These are phyloP conservation scores for Takakia lepidozioides DNA, from an alignment of 225 moss, liverwort and hornwort genomes.

Conservation along the genomic window DNA sequence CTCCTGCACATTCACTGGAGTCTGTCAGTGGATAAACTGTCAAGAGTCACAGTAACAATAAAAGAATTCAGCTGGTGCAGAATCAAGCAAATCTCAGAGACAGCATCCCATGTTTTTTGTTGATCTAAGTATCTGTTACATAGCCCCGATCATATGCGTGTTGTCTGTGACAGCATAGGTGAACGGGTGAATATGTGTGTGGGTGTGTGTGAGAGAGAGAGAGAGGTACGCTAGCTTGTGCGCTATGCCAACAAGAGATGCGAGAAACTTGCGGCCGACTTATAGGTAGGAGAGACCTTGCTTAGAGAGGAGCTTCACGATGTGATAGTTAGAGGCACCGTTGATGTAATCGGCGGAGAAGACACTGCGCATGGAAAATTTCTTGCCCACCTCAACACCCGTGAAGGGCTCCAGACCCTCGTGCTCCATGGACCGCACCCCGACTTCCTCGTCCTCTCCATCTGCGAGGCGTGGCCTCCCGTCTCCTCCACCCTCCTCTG, in stretches of 20 bases:
- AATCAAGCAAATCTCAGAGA: no score
- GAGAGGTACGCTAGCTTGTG: background rate
- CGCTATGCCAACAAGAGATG: background rate
- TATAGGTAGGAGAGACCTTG: slow-evolving; percentile 35
- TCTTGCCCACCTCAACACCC: no score
- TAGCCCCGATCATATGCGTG: background rate
- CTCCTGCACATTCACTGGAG: slow-evolving; percentile 39
- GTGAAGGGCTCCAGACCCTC: no score
- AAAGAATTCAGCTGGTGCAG: background rate
- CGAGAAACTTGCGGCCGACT: background rate
- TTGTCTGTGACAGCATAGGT: background rate
- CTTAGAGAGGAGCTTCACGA: slow-evolving; percentile 73
- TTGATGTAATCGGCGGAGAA: slow-evolving; percentile 85
- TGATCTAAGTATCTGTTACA: background rate
- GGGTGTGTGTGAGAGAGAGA: background rate
- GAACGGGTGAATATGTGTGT: background rate
- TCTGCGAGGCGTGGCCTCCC: no score
- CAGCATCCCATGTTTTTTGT: no score
- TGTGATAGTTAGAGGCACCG: slow-evolving; percentile 58
- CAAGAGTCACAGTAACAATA: no score
- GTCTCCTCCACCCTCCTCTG: no score
- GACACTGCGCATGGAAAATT: slow-evolving; percentile 52
- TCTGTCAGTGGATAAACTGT: background rate
- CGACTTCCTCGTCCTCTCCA: no score
- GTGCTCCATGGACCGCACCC: no score